Evolutionary conservation across 2,329 filamentous ascomycete genomes (phyloP).

Genomic region (Alternaria angustiovoidea): DNA sequence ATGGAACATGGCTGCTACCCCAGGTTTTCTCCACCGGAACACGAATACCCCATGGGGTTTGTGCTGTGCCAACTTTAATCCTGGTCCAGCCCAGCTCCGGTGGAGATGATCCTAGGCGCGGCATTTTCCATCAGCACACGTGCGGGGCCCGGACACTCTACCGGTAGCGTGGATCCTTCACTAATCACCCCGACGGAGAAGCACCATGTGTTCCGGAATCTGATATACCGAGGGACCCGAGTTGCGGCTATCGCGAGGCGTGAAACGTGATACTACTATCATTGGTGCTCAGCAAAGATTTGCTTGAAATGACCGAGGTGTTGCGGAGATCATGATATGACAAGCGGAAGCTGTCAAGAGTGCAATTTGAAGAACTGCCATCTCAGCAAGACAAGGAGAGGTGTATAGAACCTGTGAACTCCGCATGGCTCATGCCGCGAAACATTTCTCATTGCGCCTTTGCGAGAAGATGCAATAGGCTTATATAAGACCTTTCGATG

Average conservation of each 20-base stretch:
- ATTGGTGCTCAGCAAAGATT: background rate
- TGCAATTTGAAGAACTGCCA: background rate
- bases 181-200: background rate
- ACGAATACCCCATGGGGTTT: constrained; percentile 3
- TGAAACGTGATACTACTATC: background rate
- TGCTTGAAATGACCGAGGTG: background rate
- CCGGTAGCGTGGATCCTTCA: background rate
- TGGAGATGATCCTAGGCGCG: background rate
- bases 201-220: background rate
- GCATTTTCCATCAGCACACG: background rate
- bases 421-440: background rate
- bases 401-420: background rate
- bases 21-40: constrained; percentile 2
- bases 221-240: background rate
- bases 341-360: background rate
- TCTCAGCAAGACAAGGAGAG: background rate
- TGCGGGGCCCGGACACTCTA: constrained; percentile 1
- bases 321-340: background rate
- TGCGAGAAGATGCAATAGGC: background rate
- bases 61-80: background rate
- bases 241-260: background rate
- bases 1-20: constrained; percentile 4
- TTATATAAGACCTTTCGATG: constrained; percentile 6
- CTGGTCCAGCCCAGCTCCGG: background rate
- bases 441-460: background rate